Conservation (phyloP, 306 rosid genomes). For the Dryas alaskensis region DNA sequence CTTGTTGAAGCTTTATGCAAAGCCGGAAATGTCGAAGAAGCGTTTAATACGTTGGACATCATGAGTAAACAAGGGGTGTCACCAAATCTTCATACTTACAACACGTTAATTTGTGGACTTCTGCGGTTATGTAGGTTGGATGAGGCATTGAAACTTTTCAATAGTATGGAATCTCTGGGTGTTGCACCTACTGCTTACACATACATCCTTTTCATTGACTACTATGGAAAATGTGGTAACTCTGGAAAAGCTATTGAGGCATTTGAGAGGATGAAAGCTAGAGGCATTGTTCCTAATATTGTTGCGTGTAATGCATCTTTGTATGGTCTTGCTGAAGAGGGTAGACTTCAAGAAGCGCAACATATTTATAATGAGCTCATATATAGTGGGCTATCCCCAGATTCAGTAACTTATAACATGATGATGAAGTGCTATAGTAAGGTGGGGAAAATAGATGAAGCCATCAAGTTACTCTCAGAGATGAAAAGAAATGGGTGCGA, state of each 20-base stretch:
- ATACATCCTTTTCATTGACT: slow-evolving; percentile 77
- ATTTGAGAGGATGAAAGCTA: slow-evolving; percentile 70
- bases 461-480: slow-evolving; percentile 59
- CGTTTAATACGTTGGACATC: slow-evolving; percentile 57
- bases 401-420: slow-evolving; percentile 80
- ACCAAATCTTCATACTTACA: slow-evolving; percentile 90
- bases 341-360: slow-evolving; percentile 72
- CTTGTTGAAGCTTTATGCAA: slow-evolving; percentile 75
- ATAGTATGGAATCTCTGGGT: slow-evolving; percentile 66
- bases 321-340: slow-evolving; percentile 72
- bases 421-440: slow-evolving; percentile 94
- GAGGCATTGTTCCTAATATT: slow-evolving; percentile 77
- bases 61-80: slow-evolving; percentile 62
- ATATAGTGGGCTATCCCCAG: slow-evolving; percentile 74
- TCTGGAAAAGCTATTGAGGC: slow-evolving; percentile 72
- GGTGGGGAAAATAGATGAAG: slow-evolving; percentile 76
- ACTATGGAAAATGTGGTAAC: slow-evolving; percentile 83
- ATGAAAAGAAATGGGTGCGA: slow-evolving; percentile 72
- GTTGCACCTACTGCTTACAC: slow-evolving; percentile 75
- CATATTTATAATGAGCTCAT: slow-evolving; percentile 61
- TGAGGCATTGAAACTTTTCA: slow-evolving; percentile 67
- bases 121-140: slow-evolving; percentile 57
- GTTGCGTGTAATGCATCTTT: slow-evolving; percentile 87
- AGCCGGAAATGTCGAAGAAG: slow-evolving; percentile 59
- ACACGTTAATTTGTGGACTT: slow-evolving; percentile 77